Evolutionary conservation across 371 early-diverging fungal genomes (phyloP).

Genomic region (Actinomortierella wolfii): DNA sequence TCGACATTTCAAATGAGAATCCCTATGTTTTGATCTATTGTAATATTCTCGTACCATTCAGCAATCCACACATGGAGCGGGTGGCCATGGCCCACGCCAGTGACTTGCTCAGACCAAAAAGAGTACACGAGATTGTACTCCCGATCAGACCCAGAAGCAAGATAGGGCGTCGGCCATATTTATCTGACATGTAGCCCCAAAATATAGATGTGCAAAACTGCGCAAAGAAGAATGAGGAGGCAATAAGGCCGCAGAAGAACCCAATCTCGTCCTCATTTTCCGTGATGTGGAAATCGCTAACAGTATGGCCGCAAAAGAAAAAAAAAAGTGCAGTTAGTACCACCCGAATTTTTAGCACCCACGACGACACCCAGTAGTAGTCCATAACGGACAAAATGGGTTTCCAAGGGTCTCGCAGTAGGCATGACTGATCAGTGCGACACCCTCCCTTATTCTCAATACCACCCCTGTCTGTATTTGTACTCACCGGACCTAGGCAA

Average conservation of each 20-base stretch:
- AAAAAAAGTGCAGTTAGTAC: too few relatives aligned
- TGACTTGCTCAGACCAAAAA: slow-evolving; percentile 79
- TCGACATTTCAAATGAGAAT: too few relatives aligned
- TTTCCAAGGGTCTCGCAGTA: too few relatives aligned
- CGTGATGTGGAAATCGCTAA: slow-evolving; percentile 35
- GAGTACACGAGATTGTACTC: slow-evolving; percentile 63
- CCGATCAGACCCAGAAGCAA: slow-evolving; percentile 80
- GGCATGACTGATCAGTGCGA: too few relatives aligned
- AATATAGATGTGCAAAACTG: slow-evolving; percentile 60
- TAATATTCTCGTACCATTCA: slow-evolving; percentile 75
- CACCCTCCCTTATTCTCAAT: too few relatives aligned
- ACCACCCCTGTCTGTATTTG: too few relatives aligned
- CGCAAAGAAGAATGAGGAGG: slow-evolving; percentile 56
- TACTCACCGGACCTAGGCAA: too few relatives aligned
- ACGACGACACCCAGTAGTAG: too few relatives aligned
- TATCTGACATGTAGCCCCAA: slow-evolving; percentile 64
- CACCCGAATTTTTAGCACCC: too few relatives aligned
- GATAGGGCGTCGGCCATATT: slow-evolving; percentile 81
- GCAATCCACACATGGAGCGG: slow-evolving; percentile 72
- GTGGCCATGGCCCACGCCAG: slow-evolving; percentile 70
- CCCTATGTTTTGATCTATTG: too few relatives aligned
- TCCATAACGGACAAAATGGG: too few relatives aligned
- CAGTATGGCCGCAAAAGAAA: not conserved
- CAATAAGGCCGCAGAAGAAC: slow-evolving; percentile 42
- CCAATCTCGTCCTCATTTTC: slow-evolving; percentile 44